Evolutionary conservation across 306 rosid genomes (phyloP).

Genomic region (Glycine soja): DNA sequence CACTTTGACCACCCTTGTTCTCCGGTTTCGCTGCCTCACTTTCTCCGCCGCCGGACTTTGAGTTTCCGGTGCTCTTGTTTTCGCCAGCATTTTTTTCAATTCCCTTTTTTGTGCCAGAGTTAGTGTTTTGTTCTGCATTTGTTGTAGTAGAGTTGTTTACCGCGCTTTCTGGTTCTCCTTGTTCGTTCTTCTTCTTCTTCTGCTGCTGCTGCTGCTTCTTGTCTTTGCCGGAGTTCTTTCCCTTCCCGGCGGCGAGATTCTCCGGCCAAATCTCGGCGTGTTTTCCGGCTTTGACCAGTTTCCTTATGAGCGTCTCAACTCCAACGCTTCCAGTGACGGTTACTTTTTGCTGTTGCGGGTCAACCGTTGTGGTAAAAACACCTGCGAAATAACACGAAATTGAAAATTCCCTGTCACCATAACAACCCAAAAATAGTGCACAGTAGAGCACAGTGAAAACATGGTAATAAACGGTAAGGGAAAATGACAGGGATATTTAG

Average conservation of each 20-base stretch:
- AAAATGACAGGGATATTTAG: conserved; percentile 24
- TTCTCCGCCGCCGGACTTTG: not conserved
- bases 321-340: conserved; percentile 74
- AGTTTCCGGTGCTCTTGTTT: conserved; percentile 26
- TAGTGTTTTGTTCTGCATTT: no score
- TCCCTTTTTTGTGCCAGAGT: conserved; percentile 40
- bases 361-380: conserved; percentile 72
- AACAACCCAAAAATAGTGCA: conserved; percentile 10
- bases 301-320: conserved; percentile 67
- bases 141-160: conserved; percentile 9
- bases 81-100: conserved; percentile 52
- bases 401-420: not conserved
- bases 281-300: conserved; percentile 74
- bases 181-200: conserved; percentile 53
- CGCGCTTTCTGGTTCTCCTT: conserved; percentile 43
- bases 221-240: conserved; percentile 43
- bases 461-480: not conserved
- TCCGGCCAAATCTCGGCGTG: conserved; percentile 81
- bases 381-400: conserved; percentile 50
- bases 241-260: conserved; percentile 49
- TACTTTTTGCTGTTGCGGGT: conserved; percentile 76
- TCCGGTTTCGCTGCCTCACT: not conserved
- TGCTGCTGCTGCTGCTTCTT: conserved; percentile 13
- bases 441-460: conserved; percentile 19
- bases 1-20: conserved; percentile 30